A percentile compares a stretch with the other conserved stretches of the same genome.
These are phyloP conservation scores for Malus hybrid DNA, from an alignment of 331 rosid species.

Conservation along the genomic window DNA sequence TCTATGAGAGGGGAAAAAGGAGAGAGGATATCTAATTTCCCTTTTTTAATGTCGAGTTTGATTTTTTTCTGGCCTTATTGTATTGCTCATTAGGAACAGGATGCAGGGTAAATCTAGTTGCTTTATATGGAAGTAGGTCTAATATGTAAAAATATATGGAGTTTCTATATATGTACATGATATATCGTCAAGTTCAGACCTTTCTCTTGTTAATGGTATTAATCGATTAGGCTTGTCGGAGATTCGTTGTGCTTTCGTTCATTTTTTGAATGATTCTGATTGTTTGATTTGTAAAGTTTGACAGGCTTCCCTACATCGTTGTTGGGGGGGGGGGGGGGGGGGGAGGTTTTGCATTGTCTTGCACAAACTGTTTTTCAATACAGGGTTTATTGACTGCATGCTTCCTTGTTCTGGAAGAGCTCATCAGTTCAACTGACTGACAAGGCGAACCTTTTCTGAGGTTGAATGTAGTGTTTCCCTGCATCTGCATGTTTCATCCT, in stretches of 20 bases:
- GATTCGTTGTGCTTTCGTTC: background rate
- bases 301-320: constrained; percentile 62
- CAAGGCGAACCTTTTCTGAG: constrained; percentile 32
- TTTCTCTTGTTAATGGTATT: constrained; percentile 11
- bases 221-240: constrained; percentile 8
- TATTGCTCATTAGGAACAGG: constrained; percentile 14
- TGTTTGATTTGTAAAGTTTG: constrained; percentile 40
- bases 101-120: constrained; percentile 29
- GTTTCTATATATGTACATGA: constrained; percentile 26
- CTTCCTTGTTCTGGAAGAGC: constrained; percentile 35
- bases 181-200: constrained; percentile 18
- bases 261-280: constrained; percentile 24
- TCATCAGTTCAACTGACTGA: constrained; percentile 2
- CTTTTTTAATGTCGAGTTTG: constrained; percentile 3
- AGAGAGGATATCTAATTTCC: constrained; percentile 17
- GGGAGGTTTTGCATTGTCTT: constrained; percentile 30
- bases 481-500: constrained; percentile 12
- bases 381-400: constrained; percentile 28
- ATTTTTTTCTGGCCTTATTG: background rate
- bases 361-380: constrained; percentile 21
- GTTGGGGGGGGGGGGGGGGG: constrained; percentile 14
- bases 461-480: constrained; percentile 25
- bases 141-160: constrained; percentile 29
- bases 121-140: constrained; percentile 28
- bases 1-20: background rate